phyloP scores from a whole-genome alignment of 1,284 basidiomycete species.

The Cryptococcus jaspeensis region DNA sequence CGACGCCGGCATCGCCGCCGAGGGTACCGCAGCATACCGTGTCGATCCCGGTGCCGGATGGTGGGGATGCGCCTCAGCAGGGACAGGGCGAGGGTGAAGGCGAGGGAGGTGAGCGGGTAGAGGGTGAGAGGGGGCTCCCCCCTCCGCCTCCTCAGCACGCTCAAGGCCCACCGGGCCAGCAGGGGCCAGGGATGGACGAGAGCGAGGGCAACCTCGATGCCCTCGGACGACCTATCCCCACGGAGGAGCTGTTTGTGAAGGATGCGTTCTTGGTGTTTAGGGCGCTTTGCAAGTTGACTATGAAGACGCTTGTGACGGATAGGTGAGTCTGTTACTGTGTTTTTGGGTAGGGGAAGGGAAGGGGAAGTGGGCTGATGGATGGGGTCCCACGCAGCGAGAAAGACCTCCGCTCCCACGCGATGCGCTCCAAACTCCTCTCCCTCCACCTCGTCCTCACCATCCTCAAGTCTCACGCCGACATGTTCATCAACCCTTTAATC shows the following conservation, averaged over 20 bases:
- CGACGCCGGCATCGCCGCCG: conserved; percentile 14
- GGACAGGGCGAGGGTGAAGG: no score
- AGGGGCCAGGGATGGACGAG: conserved; percentile 18
- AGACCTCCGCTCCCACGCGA: conserved; percentile 88
- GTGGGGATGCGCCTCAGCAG: conserved; percentile 21
- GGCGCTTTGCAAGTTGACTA: conserved; percentile 93
- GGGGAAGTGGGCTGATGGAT: conserved; percentile 2
- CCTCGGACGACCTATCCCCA: conserved; percentile 44
- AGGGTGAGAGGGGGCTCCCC: no score
- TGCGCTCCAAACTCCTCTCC: conserved; percentile 91
- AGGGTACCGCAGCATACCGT: conserved; percentile 32
- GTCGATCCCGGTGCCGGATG: conserved; percentile 41
- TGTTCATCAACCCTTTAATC: conserved; percentile 80
- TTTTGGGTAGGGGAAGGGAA: background rate
- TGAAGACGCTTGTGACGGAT: conserved; percentile 91
- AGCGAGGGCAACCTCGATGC: conserved; percentile 34
- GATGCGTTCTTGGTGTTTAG: conserved; percentile 96
- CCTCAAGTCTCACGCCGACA: conserved; percentile 80
- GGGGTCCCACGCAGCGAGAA: conserved; percentile 64
- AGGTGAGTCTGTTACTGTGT: no score
- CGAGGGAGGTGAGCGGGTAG: no score
- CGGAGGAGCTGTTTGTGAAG: conserved; percentile 81
- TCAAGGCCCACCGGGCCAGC: background rate
- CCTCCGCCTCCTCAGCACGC: background rate
- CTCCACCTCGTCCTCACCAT: conserved; percentile 91